Conservation (phyloP, 345 rosid species). For the Arabidopsis thaliana region TAIR10.1 NC_003074.8:23176001-23176500, state of each 20-base stretch:
- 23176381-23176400: constrained; percentile 19
- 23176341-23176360: constrained; percentile 10
- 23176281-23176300: constrained; percentile 14
- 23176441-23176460: constrained; percentile 4
- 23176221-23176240: not conserved
- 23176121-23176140: not conserved
- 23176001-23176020: not conserved
- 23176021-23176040: too few relatives aligned
- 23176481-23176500: not conserved
- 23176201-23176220: not conserved
- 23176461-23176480: constrained; percentile 15
- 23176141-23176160: not conserved
- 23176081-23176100: not conserved
- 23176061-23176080: not conserved
- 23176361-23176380: constrained; percentile 22
- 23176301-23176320: not conserved
- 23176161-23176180: not conserved
- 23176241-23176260: not conserved
- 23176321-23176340: not conserved
- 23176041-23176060: not conserved
- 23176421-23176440: not conserved
- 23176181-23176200: not conserved
- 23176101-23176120: not conserved
- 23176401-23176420: constrained; percentile 10
- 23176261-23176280: not conserved